These are phyloP conservation scores for Fraxinus paxiana DNA, from an alignment of 305 asterid species.

Conservation along the genomic window DNA sequence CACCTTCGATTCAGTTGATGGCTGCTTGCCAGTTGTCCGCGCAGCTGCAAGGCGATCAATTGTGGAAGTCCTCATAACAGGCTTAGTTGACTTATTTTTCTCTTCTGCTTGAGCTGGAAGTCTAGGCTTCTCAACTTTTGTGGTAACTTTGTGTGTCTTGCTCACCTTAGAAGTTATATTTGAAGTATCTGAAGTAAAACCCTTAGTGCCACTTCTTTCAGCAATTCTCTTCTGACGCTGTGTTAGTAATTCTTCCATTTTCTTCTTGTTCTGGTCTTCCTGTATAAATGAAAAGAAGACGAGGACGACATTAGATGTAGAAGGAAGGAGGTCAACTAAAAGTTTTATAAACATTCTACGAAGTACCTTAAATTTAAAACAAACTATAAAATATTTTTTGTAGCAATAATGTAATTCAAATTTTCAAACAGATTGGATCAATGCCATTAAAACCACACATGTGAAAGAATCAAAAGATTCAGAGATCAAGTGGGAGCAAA, in stretches of 20 bases:
- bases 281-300: slow-evolving; percentile 18
- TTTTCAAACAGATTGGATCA: background rate
- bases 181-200: slow-evolving; percentile 28
- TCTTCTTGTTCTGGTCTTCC: slow-evolving; percentile 75
- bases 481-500: background rate
- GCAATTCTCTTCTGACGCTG: slow-evolving; percentile 81
- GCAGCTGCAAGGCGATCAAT: slow-evolving; percentile 70
- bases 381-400: background rate
- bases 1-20: slow-evolving; percentile 37
- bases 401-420: background rate
- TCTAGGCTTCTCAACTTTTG: slow-evolving; percentile 34
- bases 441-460: background rate
- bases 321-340: background rate
- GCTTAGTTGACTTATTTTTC: slow-evolving; percentile 34
- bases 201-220: slow-evolving; percentile 61
- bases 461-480: background rate
- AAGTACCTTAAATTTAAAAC: background rate
- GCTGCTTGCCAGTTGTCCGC: slow-evolving; percentile 33
- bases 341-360: background rate
- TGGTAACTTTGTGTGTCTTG: slow-evolving; percentile 31
- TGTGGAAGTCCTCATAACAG: slow-evolving; percentile 57
- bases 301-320: slow-evolving; percentile 2
- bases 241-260: slow-evolving; percentile 47
- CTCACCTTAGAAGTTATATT: slow-evolving; percentile 32
- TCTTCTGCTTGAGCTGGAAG: slow-evolving; percentile 31